These are phyloP conservation scores for Sonneratia caseolaris DNA, from an alignment of 345 rosid genomes.

Conservation along the genomic window DNA sequence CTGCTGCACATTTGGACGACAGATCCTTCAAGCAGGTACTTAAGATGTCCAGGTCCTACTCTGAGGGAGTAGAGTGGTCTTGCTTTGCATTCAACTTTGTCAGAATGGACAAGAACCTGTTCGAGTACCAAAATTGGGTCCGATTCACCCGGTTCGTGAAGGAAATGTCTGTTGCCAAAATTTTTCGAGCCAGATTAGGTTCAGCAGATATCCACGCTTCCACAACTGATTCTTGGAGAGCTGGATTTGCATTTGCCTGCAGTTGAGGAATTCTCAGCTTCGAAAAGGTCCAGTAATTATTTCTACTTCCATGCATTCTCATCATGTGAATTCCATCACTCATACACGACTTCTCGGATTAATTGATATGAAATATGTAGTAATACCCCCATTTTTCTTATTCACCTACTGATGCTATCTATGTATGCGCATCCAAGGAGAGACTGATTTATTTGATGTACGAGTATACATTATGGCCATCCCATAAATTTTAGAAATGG, in stretches of 20 bases:
- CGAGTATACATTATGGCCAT: slow-evolving; percentile 9
- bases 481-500: slow-evolving; percentile 20
- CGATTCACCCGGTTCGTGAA: slow-evolving; percentile 30
- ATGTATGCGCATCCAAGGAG: slow-evolving; percentile 18
- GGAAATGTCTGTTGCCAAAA: slow-evolving; percentile 27
- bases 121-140: slow-evolving; percentile 29
- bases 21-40: slow-evolving; percentile 32
- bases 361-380: slow-evolving; percentile 16
- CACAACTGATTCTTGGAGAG: slow-evolving; percentile 14
- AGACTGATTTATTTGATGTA: background rate
- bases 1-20: slow-evolving; percentile 20
- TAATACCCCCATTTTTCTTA: slow-evolving; percentile 7
- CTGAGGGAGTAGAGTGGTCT: slow-evolving; percentile 19
- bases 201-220: slow-evolving; percentile 13
- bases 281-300: background rate
- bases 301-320: slow-evolving; percentile 5
- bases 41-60: slow-evolving; percentile 29
- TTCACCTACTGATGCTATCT: slow-evolving; percentile 11
- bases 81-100: slow-evolving; percentile 32
- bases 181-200: slow-evolving; percentile 34
- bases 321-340: slow-evolving; percentile 13
- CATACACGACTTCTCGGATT: slow-evolving; percentile 6
- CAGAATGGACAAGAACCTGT: slow-evolving; percentile 38
- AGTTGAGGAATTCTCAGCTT: slow-evolving; percentile 9
- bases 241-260: slow-evolving; percentile 20